Conservation (phyloP, 2,329 filamentous ascomycete species). For the Colletotrichum cordylinicola region DNA sequence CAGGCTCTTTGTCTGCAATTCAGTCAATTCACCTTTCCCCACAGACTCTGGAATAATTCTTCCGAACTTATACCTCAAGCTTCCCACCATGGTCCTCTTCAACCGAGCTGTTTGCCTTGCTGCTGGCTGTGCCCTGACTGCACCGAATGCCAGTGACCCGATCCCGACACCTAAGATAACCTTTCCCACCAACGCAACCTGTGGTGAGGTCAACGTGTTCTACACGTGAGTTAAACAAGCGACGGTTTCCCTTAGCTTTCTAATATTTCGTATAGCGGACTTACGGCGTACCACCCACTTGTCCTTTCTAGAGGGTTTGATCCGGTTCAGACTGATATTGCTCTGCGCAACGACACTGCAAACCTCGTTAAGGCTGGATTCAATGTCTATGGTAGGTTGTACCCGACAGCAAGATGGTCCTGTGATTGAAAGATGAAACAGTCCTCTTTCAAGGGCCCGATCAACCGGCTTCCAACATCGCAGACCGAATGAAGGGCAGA, state of each 20-base stretch:
- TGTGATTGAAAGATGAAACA: not conserved
- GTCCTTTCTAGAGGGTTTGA: not conserved
- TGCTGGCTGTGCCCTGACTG: not conserved
- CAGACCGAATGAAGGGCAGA: not conserved
- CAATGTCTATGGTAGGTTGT: not conserved
- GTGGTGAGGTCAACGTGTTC: not conserved
- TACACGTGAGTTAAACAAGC: not conserved
- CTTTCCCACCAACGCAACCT: not conserved
- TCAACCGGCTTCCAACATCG: not conserved
- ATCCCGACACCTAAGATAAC: not conserved
- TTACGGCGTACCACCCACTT: not conserved
- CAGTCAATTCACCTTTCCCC: not conserved
- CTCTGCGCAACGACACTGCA: not conserved
- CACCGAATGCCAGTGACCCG: not conserved
- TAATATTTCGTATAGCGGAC: not conserved
- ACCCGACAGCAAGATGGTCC: not conserved
- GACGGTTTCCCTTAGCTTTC: not conserved
- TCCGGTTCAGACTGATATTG: not conserved
- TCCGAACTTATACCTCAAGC: not conserved
- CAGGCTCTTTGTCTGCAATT: not conserved
- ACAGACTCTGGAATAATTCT: not conserved
- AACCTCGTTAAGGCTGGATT: not conserved
- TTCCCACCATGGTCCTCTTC: not conserved
- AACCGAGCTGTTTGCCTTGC: not conserved
- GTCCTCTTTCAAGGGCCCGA: not conserved